Evolutionary conservation across 257 asterid genomes (phyloP).

Genomic region (Solanum habrochaites): DNA sequence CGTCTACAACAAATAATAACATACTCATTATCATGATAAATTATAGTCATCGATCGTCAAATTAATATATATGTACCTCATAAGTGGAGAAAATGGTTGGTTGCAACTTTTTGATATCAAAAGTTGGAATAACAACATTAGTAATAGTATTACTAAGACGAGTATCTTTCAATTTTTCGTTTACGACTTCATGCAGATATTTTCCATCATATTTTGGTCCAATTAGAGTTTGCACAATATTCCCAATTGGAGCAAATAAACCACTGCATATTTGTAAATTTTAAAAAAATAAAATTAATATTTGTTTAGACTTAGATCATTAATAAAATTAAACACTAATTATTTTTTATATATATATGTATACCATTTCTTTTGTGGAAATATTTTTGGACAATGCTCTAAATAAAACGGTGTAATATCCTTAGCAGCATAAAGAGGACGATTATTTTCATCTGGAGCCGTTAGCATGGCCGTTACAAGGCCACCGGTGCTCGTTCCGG

Average conservation of each 20-base stretch:
- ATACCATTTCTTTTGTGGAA: constrained; percentile 14
- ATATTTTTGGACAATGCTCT: constrained; percentile 26
- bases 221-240: neutral
- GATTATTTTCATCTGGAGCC: constrained; percentile 33
- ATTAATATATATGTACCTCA: constrained; percentile 13
- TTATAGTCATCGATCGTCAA: no score
- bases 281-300: neutral
- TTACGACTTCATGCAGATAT: constrained; percentile 22
- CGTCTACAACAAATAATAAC: constrained; percentile 3
- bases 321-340: neutral
- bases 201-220: constrained; percentile 38
- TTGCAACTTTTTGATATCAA: constrained; percentile 37
- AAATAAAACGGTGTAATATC: constrained; percentile 40
- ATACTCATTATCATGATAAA: no score
- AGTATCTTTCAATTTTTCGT: constrained; percentile 21
- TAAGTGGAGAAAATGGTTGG: constrained; percentile 35
- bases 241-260: neutral
- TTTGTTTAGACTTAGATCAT: neutral
- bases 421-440: constrained; percentile 51
- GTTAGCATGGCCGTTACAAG: constrained; percentile 48
- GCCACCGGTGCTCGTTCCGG: constrained; percentile 71
- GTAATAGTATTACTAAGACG: constrained; percentile 27
- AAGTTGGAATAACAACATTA: constrained; percentile 42
- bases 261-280: constrained; percentile 15
- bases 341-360: no score